Percentiles rank a stretch among this genome's conserved stretches.
Conservation (phyloP, 2,329 filamentous ascomycete genomes). For the Colletotrichum paranaense region DNA sequence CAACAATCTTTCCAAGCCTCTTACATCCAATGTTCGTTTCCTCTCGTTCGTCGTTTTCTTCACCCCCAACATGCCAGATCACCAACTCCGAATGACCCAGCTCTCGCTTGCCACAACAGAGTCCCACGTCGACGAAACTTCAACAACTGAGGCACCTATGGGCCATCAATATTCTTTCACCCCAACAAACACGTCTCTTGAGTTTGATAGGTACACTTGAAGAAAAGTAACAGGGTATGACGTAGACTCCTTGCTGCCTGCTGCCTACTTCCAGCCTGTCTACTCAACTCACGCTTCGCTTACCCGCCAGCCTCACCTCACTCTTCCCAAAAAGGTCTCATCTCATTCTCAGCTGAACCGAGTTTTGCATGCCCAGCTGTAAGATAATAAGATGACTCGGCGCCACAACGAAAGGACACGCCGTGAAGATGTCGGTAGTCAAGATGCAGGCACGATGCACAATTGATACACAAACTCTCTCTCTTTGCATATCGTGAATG, state of each 20-base stretch:
- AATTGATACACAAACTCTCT: not conserved
- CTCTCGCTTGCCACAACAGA: not conserved
- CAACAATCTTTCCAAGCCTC: not conserved
- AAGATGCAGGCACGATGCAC: not conserved
- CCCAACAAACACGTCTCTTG: not conserved
- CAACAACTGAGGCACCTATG: not conserved
- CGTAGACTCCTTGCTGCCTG: not conserved
- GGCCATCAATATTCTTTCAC: not conserved
- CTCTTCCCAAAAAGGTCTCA: not conserved
- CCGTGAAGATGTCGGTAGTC: not conserved
- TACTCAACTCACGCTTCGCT: not conserved
- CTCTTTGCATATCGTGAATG: not conserved
- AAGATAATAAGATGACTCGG: not conserved
- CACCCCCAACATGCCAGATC: slow-evolving; percentile 30
- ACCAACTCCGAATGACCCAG: not conserved
- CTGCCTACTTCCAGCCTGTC: not conserved
- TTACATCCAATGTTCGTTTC: not conserved
- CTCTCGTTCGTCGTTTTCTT: not conserved
- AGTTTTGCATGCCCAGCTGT: not conserved
- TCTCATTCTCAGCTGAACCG: not conserved
- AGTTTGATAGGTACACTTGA: not conserved
- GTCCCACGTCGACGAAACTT: no score
- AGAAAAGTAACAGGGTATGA: not conserved
- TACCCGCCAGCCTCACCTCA: not conserved
- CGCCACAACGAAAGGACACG: not conserved